Evolutionary conservation across 805 yeast genomes (phyloP).

Genomic region (Wilhelminamyces savonicus): DNA sequence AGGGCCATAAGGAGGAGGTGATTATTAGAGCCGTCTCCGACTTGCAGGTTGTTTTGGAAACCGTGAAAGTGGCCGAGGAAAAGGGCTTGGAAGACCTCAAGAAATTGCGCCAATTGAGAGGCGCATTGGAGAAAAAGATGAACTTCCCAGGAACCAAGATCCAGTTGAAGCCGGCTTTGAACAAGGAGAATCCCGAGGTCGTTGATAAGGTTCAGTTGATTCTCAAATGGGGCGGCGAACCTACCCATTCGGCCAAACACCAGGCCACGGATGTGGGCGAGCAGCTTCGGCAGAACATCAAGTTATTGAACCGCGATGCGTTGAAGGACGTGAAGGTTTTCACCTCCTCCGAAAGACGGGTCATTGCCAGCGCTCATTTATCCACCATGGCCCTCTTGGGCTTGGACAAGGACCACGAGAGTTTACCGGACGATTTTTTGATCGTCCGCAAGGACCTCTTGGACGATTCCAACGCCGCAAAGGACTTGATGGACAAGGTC

Average conservation of each 20-base stretch:
- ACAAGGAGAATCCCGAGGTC: conserved; percentile 49
- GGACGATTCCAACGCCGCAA: conserved; percentile 97
- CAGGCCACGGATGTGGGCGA: conserved; percentile 96
- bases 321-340: conserved; percentile 79
- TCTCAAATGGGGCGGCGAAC: conserved; percentile 99
- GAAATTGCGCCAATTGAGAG: conserved; percentile 68
- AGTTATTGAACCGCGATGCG: conserved; percentile 77
- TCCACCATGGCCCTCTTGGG: conserved; percentile 76
- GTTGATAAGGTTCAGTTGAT: conserved; percentile 95
- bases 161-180: conserved; percentile 85
- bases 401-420: conserved; percentile 43
- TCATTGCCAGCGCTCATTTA: conserved; percentile 83
- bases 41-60: conserved; percentile 75
- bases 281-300: conserved; percentile 87
- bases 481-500: conserved; percentile 95
- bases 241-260: conserved; percentile 93
- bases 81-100: conserved; percentile 73
- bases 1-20: conserved; percentile 94
- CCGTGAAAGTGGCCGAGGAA: conserved; percentile 76
- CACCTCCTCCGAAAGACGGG: conserved; percentile 93
- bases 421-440: conserved; percentile 68
- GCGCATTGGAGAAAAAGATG: conserved; percentile 84
- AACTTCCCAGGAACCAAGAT: conserved; percentile 93
- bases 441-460: conserved; percentile 82
- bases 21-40: conserved; percentile 88